phyloP scores from a whole-genome alignment of 2,329 filamentous ascomycete genomes.

The Dothideomycetidae sp. region DNA sequence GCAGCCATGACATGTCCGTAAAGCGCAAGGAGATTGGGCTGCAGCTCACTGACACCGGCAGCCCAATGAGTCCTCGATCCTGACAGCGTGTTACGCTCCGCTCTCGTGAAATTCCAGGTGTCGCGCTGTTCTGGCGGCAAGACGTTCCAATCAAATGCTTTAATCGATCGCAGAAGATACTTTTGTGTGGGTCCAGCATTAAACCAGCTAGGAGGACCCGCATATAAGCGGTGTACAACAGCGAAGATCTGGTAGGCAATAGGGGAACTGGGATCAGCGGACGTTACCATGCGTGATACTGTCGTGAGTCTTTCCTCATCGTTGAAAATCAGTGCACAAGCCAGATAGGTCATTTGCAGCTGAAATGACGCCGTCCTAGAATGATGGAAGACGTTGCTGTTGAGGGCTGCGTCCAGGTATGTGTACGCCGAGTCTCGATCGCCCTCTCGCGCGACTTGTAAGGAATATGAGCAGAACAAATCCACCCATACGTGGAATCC shows the following conservation, averaged over 20 bases:
- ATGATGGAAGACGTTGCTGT: conserved; percentile 73
- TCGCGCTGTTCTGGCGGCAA: conserved; percentile 38
- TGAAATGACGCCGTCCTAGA: conserved; percentile 16
- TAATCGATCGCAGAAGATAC: conserved; percentile 81
- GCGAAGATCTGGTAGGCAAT: conserved; percentile 76
- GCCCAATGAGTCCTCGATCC: conserved; percentile 17
- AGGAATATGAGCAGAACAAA: conserved; percentile 75
- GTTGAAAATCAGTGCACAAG: conserved; percentile 67
- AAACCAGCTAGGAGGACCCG: conserved; percentile 61
- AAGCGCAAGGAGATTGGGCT: conserved; percentile 69
- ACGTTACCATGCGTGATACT: conserved; percentile 71
- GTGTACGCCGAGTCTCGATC: conserved; percentile 62
- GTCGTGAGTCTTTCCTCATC: conserved; percentile 64
- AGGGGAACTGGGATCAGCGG: conserved; percentile 62
- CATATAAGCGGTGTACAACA: conserved; percentile 60
- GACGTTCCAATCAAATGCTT: conserved; percentile 63
- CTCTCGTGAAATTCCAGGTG: conserved; percentile 26
- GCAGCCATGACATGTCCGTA: conserved; percentile 84
- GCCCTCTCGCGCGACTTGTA: conserved; percentile 55
- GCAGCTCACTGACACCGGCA: conserved; percentile 36
- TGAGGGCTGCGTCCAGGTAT: conserved; percentile 58
- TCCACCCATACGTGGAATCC: conserved; percentile 76
- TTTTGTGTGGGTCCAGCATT: conserved; percentile 74
- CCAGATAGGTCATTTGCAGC: conserved; percentile 17
- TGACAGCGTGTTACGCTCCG: conserved; percentile 26